Conservation (phyloP, 2,329 filamentous ascomycete species). For the Chrysoporthe puriensis region DNA sequence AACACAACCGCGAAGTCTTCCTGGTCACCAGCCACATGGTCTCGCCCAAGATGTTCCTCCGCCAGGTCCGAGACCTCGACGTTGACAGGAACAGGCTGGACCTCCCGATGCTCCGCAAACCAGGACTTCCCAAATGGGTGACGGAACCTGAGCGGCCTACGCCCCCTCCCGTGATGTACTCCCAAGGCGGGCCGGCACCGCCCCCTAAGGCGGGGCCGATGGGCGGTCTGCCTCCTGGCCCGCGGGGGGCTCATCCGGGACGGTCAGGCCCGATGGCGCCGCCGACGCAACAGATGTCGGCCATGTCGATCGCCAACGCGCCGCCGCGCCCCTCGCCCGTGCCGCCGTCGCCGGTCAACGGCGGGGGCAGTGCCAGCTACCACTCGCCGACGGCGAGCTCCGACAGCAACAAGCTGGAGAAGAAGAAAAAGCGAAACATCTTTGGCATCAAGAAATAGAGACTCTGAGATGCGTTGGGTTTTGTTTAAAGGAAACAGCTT, state of each 20-base stretch:
- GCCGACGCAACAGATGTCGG: slow-evolving; percentile 59
- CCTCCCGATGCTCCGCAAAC: slow-evolving; percentile 76
- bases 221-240: slow-evolving; percentile 34
- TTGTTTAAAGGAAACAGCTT: not conserved
- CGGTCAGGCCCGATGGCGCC: slow-evolving; percentile 51
- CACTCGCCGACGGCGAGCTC: slow-evolving; percentile 31
- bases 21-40: slow-evolving; percentile 92
- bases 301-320: slow-evolving; percentile 52
- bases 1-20: slow-evolving; percentile 79
- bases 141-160: slow-evolving; percentile 72
- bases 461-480: not conserved
- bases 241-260: slow-evolving; percentile 41
- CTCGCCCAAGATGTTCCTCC: slow-evolving; percentile 79
- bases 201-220: slow-evolving; percentile 35
- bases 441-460: slow-evolving; percentile 61
- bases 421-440: slow-evolving; percentile 66
- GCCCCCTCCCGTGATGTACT: slow-evolving; percentile 47
- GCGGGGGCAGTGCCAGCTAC: slow-evolving; percentile 35
- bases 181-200: slow-evolving; percentile 34
- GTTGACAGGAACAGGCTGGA: slow-evolving; percentile 75
- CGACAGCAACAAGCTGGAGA: slow-evolving; percentile 51
- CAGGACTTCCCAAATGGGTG: slow-evolving; percentile 82
- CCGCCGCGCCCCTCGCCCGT: slow-evolving; percentile 35
- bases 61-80: slow-evolving; percentile 80
- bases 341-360: slow-evolving; percentile 33